Evolutionary conservation across 2,329 filamentous ascomycete species (phyloP).

Genomic region (Escovopsis sp.): DNA sequence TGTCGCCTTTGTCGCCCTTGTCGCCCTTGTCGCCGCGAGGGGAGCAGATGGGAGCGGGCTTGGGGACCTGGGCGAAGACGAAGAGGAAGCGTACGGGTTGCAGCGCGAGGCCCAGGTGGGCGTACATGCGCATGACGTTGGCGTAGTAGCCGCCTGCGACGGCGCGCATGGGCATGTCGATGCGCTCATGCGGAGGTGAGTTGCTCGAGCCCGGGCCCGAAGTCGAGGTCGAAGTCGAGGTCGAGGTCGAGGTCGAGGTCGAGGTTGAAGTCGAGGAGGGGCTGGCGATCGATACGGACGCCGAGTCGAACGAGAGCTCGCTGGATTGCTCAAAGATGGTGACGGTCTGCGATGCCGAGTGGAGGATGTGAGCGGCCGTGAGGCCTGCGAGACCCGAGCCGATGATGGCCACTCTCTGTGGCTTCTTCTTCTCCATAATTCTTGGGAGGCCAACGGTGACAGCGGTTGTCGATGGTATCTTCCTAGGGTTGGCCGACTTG

Average conservation of each 20-base stretch:
- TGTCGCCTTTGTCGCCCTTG: too few relatives aligned
- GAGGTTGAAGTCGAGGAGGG: slow-evolving; percentile 11
- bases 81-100: slow-evolving; percentile 37
- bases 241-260: too few relatives aligned
- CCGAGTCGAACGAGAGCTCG: slow-evolving; percentile 21
- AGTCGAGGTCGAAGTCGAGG: too few relatives aligned
- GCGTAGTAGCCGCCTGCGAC: slow-evolving; percentile 31
- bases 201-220: too few relatives aligned
- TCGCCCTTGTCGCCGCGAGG: too few relatives aligned
- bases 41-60: too few relatives aligned
- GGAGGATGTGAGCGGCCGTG: slow-evolving; percentile 19
- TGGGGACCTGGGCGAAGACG: slow-evolving; percentile 26
- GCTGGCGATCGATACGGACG: slow-evolving; percentile 21
- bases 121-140: slow-evolving; percentile 40
- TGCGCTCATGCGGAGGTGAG: slow-evolving; percentile 12
- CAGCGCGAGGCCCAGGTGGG: slow-evolving; percentile 34
- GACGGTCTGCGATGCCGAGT: slow-evolving; percentile 17
- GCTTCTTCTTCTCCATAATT: neutral
- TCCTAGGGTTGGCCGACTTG: too few relatives aligned
- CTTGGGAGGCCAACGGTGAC: too few relatives aligned
- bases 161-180: slow-evolving; percentile 25
- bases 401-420: slow-evolving; percentile 16
- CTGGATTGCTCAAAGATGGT: slow-evolving; percentile 23
- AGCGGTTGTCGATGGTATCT: too few relatives aligned
- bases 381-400: slow-evolving; percentile 24